Evolutionary conservation across 352 stramenopile genomes (phyloP).

Genomic region (Globisporangium takayamanum): DNA sequence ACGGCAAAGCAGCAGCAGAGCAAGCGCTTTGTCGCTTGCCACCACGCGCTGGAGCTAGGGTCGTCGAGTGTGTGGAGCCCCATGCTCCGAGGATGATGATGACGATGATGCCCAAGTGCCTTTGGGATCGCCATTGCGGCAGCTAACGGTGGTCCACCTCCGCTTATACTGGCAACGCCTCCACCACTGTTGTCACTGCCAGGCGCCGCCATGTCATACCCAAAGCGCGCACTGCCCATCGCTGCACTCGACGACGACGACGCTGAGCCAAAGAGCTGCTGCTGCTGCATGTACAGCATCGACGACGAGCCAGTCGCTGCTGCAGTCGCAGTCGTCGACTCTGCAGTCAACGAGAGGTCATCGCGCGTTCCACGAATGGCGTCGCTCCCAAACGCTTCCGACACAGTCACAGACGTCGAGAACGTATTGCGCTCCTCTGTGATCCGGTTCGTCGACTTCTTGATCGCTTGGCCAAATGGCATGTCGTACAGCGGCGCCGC

Average conservation of each 20-base stretch:
- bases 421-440: slow-evolving; percentile 81
- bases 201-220: neutral
- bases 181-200: neutral
- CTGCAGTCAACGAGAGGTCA: slow-evolving; percentile 16
- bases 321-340: slow-evolving; percentile 8
- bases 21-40: slow-evolving; percentile 20
- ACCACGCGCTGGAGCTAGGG: slow-evolving; percentile 13
- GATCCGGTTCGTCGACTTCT: slow-evolving; percentile 78
- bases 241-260: slow-evolving; percentile 10
- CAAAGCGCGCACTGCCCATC: neutral
- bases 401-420: slow-evolving; percentile 72
- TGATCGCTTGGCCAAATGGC: slow-evolving; percentile 69
- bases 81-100: neutral
- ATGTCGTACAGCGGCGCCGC: slow-evolving; percentile 76
- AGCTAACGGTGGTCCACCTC: neutral
- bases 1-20: slow-evolving; percentile 28
- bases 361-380: slow-evolving; percentile 9
- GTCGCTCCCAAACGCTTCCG: slow-evolving; percentile 55
- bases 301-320: slow-evolving; percentile 27
- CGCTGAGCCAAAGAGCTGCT: slow-evolving; percentile 14
- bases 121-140: slow-evolving; percentile 9
- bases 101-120: neutral
- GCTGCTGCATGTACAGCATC: slow-evolving; percentile 19
- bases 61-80: neutral
- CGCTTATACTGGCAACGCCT: neutral